Percentiles rank a stretch among this genome's conserved stretches.
phyloP scores from a whole-genome alignment of 768 basidiomycete species.

The Mycena amicta region DNA sequence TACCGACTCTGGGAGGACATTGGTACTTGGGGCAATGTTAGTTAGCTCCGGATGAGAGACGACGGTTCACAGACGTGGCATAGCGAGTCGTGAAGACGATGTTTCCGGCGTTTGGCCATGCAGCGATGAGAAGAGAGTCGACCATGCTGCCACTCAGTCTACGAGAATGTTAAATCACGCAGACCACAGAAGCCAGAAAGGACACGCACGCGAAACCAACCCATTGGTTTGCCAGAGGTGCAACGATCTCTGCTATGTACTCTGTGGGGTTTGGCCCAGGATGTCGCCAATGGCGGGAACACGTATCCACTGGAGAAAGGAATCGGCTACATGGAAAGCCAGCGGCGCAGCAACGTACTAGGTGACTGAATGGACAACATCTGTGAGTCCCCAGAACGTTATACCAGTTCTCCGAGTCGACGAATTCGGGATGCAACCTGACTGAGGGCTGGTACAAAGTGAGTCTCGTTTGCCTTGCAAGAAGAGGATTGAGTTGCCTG shows the following conservation, averaged over 20 bases:
- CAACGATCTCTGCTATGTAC: constrained; percentile 65
- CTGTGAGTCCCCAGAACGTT: constrained; percentile 49
- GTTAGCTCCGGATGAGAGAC: too few species aligned
- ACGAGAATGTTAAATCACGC: neutral
- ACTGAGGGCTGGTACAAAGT: constrained; percentile 11
- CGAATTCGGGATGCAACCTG: constrained; percentile 28
- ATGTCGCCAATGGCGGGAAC: constrained; percentile 50
- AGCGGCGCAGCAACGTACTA: constrained; percentile 29
- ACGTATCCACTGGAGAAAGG: constrained; percentile 46
- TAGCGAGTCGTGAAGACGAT: constrained; percentile 57
- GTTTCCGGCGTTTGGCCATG: constrained; percentile 58
- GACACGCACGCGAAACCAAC: constrained; percentile 42
- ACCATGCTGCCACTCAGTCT: constrained; percentile 56
- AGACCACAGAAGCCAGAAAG: too few species aligned
- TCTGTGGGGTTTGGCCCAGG: constrained; percentile 46
- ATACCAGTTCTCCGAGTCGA: constrained; percentile 60
- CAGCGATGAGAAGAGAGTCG: constrained; percentile 56
- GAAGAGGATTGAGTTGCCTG: constrained; percentile 42
- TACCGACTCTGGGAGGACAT: constrained; percentile 52
- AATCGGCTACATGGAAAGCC: too few species aligned
- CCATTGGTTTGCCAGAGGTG: constrained; percentile 58
- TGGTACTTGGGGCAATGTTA: too few species aligned
- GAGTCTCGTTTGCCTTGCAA: constrained; percentile 49
- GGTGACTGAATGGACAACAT: constrained; percentile 43
- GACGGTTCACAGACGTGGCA: too few species aligned